Evolutionary conservation across 495 filamentous ascomycete genomes (phyloP).

Genomic region (Daldinia childiae): DNA sequence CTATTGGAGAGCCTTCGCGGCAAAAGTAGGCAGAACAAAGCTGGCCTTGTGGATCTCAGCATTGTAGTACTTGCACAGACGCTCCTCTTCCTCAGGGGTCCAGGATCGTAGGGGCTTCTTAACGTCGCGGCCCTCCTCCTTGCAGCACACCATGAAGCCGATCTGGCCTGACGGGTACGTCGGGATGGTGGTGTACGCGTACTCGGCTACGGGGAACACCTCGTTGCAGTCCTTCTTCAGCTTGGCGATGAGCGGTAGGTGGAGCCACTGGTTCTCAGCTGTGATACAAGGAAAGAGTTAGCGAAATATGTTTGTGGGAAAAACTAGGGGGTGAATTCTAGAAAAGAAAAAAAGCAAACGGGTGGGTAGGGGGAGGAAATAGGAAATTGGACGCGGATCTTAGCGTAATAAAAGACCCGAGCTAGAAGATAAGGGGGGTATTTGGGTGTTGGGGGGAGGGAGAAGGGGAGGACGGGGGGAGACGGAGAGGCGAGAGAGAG

Average conservation of each 20-base stretch:
- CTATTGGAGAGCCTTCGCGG: slow-evolving; percentile 76
- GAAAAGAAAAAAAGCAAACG: background rate
- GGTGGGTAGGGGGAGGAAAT: background rate
- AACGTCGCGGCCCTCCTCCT: slow-evolving; percentile 85
- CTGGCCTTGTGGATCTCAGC: slow-evolving; percentile 91
- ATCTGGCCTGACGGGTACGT: slow-evolving; percentile 99
- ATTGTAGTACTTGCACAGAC: slow-evolving; percentile 95
- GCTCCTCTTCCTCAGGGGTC: slow-evolving; percentile 87
- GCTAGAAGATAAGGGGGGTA: background rate
- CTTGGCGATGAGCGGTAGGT: slow-evolving; percentile 86
- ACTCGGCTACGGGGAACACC: slow-evolving; percentile 97
- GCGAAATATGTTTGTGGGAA: background rate
- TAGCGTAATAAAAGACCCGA: slow-evolving; percentile 2
- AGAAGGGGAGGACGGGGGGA: background rate
- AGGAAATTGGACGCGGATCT: background rate
- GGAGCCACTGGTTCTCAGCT: slow-evolving; percentile 99
- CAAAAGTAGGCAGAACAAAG: slow-evolving; percentile 94
- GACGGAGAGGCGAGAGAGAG: slow-evolving; percentile 33
- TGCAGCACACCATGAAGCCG: slow-evolving; percentile 99
- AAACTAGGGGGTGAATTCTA: slow-evolving; percentile 7
- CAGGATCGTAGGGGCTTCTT: slow-evolving; percentile 81
- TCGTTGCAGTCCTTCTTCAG: slow-evolving; percentile 96
- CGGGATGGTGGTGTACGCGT: slow-evolving; percentile 99
- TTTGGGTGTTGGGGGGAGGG: background rate
- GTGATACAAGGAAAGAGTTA: slow-evolving; percentile 31